These are phyloP conservation scores for Neurospora tetraspora DNA, from an alignment of 495 filamentous ascomycete genomes.

Conservation along the genomic window DNA sequence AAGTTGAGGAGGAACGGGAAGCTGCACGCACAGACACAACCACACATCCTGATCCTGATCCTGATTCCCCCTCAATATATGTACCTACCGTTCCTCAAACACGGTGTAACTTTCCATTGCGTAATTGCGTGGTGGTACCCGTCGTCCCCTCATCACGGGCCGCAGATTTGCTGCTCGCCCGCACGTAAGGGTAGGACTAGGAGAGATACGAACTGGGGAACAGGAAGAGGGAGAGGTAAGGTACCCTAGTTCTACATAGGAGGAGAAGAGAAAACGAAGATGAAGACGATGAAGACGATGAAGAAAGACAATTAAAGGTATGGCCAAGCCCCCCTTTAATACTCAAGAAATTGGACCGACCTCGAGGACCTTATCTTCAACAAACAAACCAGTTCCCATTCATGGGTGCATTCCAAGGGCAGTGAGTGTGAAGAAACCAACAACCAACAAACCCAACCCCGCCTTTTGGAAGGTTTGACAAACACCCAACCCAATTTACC, in stretches of 20 bases:
- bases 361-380: not conserved
- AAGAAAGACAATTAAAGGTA: not conserved
- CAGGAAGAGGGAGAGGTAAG: not conserved
- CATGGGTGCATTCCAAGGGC: not conserved
- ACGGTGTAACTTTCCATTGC: not conserved
- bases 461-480: not conserved
- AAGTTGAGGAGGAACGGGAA: not conserved
- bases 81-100: not conserved
- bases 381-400: not conserved
- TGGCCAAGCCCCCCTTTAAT: not conserved
- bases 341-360: not conserved
- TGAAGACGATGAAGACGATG: not conserved
- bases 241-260: not conserved
- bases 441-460: not conserved
- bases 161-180: not conserved
- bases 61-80: not conserved
- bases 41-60: not conserved
- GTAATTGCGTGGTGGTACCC: not conserved
- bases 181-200: not conserved
- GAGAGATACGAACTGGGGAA: not conserved
- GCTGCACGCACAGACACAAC: not conserved
- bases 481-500: not conserved
- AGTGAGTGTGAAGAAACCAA: not conserved
- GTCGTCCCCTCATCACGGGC: not conserved
- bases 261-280: not conserved